Evolutionary conservation across 805 yeast genomes (phyloP).

Genomic region (Ogataea saltuana): DNA sequence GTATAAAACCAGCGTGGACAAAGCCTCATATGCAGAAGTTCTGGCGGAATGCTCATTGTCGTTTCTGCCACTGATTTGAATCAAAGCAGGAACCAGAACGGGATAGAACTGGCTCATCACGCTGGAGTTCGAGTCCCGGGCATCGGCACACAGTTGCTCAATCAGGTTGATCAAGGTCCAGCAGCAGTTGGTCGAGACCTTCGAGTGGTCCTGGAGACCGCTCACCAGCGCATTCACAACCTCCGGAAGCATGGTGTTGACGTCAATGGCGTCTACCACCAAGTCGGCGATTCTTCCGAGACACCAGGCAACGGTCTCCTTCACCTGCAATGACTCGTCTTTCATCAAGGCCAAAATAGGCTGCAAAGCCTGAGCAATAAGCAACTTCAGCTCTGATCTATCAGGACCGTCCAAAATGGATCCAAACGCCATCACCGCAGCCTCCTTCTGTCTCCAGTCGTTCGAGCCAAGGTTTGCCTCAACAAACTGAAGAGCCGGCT

Average conservation of each 20-base stretch:
- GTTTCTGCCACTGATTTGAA: conserved; percentile 64
- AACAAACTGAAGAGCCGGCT: conserved; percentile 82
- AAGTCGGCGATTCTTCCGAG: conserved; percentile 93
- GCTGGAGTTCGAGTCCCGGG: conserved; percentile 50
- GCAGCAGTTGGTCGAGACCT: conserved; percentile 94
- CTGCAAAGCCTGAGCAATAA: conserved; percentile 79
- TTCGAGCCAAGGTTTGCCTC: conserved; percentile 62
- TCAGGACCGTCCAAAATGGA: conserved; percentile 95
- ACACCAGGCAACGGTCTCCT: conserved; percentile 98
- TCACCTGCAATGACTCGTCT: conserved; percentile 80
- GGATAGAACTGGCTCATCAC: conserved; percentile 75
- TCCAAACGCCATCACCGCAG: conserved; percentile 99
- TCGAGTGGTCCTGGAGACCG: conserved; percentile 91
- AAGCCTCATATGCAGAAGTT: conserved; percentile 95
- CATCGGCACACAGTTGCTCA: conserved; percentile 71
- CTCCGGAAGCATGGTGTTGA: conserved; percentile 62
- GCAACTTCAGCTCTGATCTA: conserved; percentile 59
- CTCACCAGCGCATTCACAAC: conserved; percentile 70
- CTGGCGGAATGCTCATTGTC: conserved; percentile 88
- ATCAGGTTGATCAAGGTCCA: conserved; percentile 93
- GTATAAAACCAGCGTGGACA: conserved; percentile 76
- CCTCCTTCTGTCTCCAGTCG: conserved; percentile 89
- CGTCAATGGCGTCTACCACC: conserved; percentile 73
- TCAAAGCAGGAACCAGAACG: conserved; percentile 64
- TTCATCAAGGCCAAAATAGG: conserved; percentile 74